Base-by-base conservation (phyloP, 768 basidiomycete genomes). In the Phylloporus arenicola region DNA sequence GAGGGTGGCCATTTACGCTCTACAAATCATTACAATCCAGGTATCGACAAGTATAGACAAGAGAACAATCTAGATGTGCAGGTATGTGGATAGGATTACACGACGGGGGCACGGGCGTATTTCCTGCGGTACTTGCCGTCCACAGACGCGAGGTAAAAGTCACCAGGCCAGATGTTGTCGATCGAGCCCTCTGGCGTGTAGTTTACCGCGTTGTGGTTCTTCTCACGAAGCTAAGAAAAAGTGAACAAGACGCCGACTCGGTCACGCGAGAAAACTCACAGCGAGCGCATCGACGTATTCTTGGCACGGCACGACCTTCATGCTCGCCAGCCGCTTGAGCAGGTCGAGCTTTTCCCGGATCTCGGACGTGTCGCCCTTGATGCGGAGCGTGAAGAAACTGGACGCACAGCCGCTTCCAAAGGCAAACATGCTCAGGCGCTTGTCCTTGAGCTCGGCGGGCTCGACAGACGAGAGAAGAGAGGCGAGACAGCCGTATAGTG, bases 331-430 rank as follows among this genome's bases (percentile, higher is more conserved):
- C 33, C 94, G 80, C 58, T 81, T 74, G 48, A 84, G 65, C 54
- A 99, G 80, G 63, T 96, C 78, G 71, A 99, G 74, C 75, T 88
- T 92, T 66, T 81, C 72, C 56, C 75, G 75, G 51, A 99, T 92
- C 67, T 85, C 82, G 24, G 78, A 70, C 13, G 91, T 93, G 63
- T 92, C 88, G 51, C 92, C 93, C 76, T 86, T 88, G 61, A 97
- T 83, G 48, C 81, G 79, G 48, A 93, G 72, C 20, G 85, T 82
- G 77, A 85, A 99, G 86, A 97, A 96, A 53, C 83, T 86, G 42
- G 90, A 85, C n/a, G 96, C 94, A 56, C 92, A 89, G 44, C 96
- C 96, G 47, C 83, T 86, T 37, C 96, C 96, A 68, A 93, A 99
- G n/a, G 91, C 91, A 76, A 92, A 99, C 78, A 98, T 77, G 60